Base-by-base conservation (phyloP, 2,329 filamentous ascomycete species). In the Trichophyton mentagrophytes region DNA sequence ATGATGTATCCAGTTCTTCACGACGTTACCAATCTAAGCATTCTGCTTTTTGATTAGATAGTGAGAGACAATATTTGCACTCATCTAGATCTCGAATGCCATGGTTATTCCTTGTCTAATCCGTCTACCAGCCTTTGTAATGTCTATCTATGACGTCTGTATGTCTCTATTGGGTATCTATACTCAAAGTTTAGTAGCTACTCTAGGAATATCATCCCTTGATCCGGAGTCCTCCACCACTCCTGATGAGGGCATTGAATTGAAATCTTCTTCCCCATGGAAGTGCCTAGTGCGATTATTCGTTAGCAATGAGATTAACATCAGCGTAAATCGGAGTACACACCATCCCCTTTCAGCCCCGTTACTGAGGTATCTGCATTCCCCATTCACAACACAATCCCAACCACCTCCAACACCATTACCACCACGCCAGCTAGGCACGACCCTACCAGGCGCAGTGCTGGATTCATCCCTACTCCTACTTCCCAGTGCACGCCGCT, bases 321-420 rank as follows among this genome's bases (percentile, higher is more conserved):
- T 62, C 62, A 66, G 58, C 67, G 63, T 63, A 64, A 7, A 65
- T 49, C 53, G 55, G 42, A 66, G 62, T 47, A 75, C 79, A 74
- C 73, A 93, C 90, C 92, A 97, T 70, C 90, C 90, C 76, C 91
- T 81, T 74, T 97, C 92, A 67, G 88, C 86, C 6, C 92, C 92
- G 60, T 82, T 81, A 60, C 79, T 83, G 66, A 97, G 77, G 73
- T 92, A 95, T 62, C 82, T 85, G 69, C 90, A 96, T 71, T 96
- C 89, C 15, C 90, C 90, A 75, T 96, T 92, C 59, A 82, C 71
- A 62, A 84, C 81, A 69, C 90, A 91, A 46, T 83, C 80, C 92
- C 92, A 99, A 30, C 86, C 87, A 42, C 89, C 90, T 27, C 80
- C 78, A 44, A 91, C 81, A 20, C 86, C 87, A 22, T 75, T 78